These are phyloP conservation scores for Fusarium virguliforme DNA, from an alignment of 2,329 filamentous ascomycete species.

Conservation along the genomic window DNA sequence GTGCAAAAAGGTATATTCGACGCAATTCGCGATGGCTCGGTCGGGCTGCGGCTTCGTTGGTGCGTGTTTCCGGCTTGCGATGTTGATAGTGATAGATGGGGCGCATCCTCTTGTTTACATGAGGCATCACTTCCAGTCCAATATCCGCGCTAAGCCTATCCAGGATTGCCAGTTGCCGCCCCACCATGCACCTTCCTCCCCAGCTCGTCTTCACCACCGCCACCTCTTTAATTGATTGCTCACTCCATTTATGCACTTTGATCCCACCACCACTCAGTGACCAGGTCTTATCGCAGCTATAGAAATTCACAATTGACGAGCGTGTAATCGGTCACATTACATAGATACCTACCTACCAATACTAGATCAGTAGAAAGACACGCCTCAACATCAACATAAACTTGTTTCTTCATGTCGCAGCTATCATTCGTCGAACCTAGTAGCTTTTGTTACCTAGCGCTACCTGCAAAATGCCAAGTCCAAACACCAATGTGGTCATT, in stretches of 20 bases:
- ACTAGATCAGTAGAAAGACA: neutral
- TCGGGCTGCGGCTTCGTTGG: conserved; percentile 31
- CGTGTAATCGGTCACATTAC: neutral
- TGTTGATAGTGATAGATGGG: conserved; percentile 46
- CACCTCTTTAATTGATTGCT: neutral
- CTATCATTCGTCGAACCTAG: conserved; percentile 46
- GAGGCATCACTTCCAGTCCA: conserved; percentile 44
- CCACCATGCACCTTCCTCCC: conserved; percentile 27
- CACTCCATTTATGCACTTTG: neutral
- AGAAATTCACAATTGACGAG: neutral
- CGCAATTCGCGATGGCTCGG: conserved; percentile 39
- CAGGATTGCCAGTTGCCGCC: conserved; percentile 28
- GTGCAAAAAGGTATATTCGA: conserved; percentile 10
- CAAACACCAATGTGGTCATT: conserved; percentile 52
- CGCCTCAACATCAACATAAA: neutral
- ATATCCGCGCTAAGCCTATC: conserved; percentile 42
- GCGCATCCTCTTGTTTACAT: conserved; percentile 54
- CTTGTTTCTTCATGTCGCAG: conserved; percentile 35
- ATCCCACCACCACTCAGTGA: too few relatives aligned
- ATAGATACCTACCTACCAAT: too few relatives aligned
- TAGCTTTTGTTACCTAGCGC: conserved; percentile 53
- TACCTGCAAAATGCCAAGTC: conserved; percentile 44
- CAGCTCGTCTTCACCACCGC: conserved; percentile 20
- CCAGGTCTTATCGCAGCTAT: neutral
- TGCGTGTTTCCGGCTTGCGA: conserved; percentile 49